phyloP scores from a whole-genome alignment of 805 yeast species.

The Saturnispora dispora region DNA sequence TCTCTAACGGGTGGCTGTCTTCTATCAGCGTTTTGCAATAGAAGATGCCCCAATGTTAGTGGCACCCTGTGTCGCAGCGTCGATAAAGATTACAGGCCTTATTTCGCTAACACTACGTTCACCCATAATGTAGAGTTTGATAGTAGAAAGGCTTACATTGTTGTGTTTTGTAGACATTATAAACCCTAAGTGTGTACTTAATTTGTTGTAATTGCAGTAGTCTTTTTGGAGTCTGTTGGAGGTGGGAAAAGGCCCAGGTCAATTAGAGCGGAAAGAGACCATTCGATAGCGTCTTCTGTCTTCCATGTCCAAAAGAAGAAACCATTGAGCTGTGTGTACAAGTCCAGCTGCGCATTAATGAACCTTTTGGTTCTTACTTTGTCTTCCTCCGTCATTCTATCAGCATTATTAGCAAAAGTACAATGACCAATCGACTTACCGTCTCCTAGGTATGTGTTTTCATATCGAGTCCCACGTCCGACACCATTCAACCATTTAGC shows the following conservation, averaged over 20 bases:
- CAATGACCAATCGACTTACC: slow-evolving; percentile 45
- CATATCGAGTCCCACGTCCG: slow-evolving; percentile 72
- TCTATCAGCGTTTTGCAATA: slow-evolving; percentile 1
- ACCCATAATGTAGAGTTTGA: slow-evolving; percentile 30
- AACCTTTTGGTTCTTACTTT: slow-evolving; percentile 40
- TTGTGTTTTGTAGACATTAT: neutral
- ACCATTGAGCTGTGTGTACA: slow-evolving; percentile 40
- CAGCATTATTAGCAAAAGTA: slow-evolving; percentile 28
- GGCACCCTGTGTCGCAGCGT: neutral
- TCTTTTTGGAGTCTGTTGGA: slow-evolving; percentile 51
- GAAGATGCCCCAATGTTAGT: neutral
- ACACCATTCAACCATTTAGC: slow-evolving; percentile 85
- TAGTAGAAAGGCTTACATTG: slow-evolving; percentile 30
- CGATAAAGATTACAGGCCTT: slow-evolving; percentile 16
- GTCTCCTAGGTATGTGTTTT: slow-evolving; percentile 41
- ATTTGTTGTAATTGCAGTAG: neutral
- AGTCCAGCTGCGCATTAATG: slow-evolving; percentile 53
- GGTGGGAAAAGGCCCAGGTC: slow-evolving; percentile 48
- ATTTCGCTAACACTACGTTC: slow-evolving; percentile 32
- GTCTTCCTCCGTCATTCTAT: slow-evolving; percentile 35
- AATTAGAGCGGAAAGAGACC: slow-evolving; percentile 52
- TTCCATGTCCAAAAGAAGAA: slow-evolving; percentile 69
- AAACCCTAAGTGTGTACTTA: neutral
- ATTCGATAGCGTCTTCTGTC: slow-evolving; percentile 56
- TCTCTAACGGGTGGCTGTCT: neutral